These are phyloP conservation scores for Scedosporium minutisporum DNA, from an alignment of 2,329 filamentous ascomycete species.

Conservation along the genomic window DNA sequence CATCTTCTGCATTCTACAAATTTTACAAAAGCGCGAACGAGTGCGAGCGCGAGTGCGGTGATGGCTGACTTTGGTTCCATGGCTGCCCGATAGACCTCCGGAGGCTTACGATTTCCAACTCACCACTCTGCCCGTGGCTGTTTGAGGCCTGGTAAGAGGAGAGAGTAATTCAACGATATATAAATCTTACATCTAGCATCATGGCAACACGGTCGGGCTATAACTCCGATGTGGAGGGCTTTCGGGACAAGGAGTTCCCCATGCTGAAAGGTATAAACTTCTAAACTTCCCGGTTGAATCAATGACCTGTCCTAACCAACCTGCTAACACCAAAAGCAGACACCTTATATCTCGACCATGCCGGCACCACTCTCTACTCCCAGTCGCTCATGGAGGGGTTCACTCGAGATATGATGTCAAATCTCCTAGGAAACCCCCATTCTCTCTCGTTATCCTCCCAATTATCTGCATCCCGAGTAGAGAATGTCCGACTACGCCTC, in stretches of 20 bases:
- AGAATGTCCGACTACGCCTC: slow-evolving; percentile 42
- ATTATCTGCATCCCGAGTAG: slow-evolving; percentile 46
- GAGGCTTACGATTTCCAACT: too few species aligned
- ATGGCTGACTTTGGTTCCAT: too few species aligned
- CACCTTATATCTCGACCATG: slow-evolving; percentile 46
- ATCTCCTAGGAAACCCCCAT: slow-evolving; percentile 60
- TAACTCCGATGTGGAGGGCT: slow-evolving; percentile 46
- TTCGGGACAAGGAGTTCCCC: slow-evolving; percentile 55
- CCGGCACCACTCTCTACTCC: slow-evolving; percentile 47
- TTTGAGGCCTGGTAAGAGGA: too few species aligned
- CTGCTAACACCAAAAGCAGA: slow-evolving; percentile 17
- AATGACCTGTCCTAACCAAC: neutral
- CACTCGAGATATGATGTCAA: slow-evolving; percentile 41
- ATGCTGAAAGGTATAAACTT: slow-evolving; percentile 52
- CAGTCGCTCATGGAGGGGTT: slow-evolving; percentile 48
- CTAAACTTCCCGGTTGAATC: neutral
- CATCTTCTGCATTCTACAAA: too few species aligned
- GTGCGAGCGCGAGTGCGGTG: too few species aligned
- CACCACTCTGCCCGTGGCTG: too few species aligned
- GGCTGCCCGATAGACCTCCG: too few species aligned
- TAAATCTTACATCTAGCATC: neutral
- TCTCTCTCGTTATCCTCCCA: slow-evolving; percentile 52
- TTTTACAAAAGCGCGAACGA: too few species aligned
- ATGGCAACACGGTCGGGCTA: slow-evolving; percentile 29
- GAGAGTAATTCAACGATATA: neutral